Percentiles rank a stretch among this genome's conserved stretches.
Evolutionary conservation across 179 eudicot species (phyloP).

Genomic region (Heliamphora pulchella): DNA sequence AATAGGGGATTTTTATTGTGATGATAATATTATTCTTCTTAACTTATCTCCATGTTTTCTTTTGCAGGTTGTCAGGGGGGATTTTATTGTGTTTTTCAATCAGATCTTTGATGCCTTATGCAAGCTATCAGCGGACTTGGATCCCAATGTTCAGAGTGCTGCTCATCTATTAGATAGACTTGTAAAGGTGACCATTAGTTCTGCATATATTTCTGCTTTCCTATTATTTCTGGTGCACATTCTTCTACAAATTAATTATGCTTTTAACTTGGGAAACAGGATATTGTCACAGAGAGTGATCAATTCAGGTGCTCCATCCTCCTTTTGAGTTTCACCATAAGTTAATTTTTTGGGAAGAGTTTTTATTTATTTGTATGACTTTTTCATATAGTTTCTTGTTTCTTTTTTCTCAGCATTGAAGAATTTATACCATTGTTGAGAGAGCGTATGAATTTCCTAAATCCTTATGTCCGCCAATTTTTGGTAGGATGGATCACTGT

Average conservation of each 20-base stretch:
- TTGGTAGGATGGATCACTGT: slow-evolving; percentile 99
- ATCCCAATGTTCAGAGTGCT: slow-evolving; percentile 98
- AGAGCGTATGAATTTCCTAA: slow-evolving; percentile 96
- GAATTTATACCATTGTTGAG: slow-evolving; percentile 96
- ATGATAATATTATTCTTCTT: slow-evolving; percentile 9
- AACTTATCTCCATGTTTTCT: slow-evolving; percentile 21
- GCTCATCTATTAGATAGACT: slow-evolving; percentile 98
- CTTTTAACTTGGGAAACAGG: slow-evolving; percentile 45
- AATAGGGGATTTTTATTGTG: slow-evolving; percentile 4
- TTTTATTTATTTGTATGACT: background rate
- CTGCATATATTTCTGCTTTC: background rate
- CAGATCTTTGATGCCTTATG: slow-evolving; percentile 94
- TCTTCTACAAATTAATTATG: slow-evolving; percentile 10
- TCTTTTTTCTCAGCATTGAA: slow-evolving; percentile 63
- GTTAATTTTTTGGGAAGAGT: background rate
- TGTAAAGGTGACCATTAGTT: slow-evolving; percentile 59
- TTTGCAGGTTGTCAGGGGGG: slow-evolving; percentile 98
- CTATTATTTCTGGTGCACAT: background rate
- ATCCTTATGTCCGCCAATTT: slow-evolving; percentile 97
- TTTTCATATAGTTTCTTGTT: slow-evolving; percentile 16
- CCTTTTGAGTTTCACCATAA: slow-evolving; percentile 8
- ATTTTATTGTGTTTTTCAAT: slow-evolving; percentile 88
- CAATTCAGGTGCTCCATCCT: slow-evolving; percentile 71
- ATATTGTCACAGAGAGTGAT: slow-evolving; percentile 96
- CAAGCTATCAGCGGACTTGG: slow-evolving; percentile 95